Percentiles rank a stretch among this genome's conserved stretches.
These are phyloP conservation scores for Platanus orientalis DNA, from an alignment of 164 flowering plant genomes.

Conservation along the genomic window DNA sequence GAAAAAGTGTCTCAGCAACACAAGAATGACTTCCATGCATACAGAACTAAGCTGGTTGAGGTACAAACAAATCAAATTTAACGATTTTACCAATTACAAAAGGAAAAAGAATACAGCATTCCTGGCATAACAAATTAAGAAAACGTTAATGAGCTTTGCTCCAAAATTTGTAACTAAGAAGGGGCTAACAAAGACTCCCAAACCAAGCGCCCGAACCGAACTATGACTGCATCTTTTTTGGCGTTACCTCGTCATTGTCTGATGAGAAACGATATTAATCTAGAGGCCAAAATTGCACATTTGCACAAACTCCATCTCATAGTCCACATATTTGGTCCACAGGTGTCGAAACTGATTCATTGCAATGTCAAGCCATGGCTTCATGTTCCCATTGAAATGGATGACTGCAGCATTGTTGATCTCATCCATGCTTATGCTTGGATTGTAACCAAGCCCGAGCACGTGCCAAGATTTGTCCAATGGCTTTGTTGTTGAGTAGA, in stretches of 20 bases:
- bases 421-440: conserved; percentile 89
- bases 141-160: conserved; percentile 21
- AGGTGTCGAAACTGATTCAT: conserved; percentile 73
- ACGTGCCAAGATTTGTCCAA: conserved; percentile 94
- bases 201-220: conserved; percentile 5
- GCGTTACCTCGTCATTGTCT: conserved; percentile 13
- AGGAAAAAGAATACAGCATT: conserved; percentile 7
- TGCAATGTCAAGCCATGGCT: conserved; percentile 97
- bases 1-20: neutral
- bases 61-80: conserved; percentile 7
- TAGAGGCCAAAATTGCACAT: conserved; percentile 93
- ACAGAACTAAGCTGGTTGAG: conserved; percentile 8
- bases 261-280: conserved; percentile 10
- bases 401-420: conserved; percentile 84
- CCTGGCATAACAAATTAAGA: conserved; percentile 11
- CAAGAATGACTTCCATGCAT: conserved; percentile 5
- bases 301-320: conserved; percentile 85
- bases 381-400: conserved; percentile 89
- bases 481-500: conserved; percentile 72
- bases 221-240: conserved; percentile 7
- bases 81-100: conserved; percentile 1
- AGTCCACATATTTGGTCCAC: conserved; percentile 89
- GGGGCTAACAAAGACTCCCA: conserved; percentile 2
- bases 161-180: conserved; percentile 12
- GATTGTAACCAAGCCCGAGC: conserved; percentile 87